Percentiles rank a stretch among this genome's conserved stretches.
Conservation (phyloP, 169 alveolate species). For the Plasmodium relictum region DNA sequence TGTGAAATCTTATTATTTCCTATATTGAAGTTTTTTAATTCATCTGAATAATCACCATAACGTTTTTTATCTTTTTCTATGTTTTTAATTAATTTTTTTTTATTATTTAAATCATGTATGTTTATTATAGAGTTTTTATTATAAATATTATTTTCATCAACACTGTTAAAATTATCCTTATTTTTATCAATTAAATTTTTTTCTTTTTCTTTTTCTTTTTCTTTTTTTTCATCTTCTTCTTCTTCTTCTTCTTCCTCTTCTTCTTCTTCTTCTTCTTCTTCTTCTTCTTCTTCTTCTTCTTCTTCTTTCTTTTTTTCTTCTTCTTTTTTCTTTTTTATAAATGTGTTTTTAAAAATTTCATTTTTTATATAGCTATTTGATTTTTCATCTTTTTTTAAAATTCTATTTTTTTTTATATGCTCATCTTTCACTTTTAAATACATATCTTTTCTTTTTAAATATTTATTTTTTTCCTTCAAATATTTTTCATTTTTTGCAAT, state of each 20-base stretch:
- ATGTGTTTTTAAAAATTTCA: neutral
- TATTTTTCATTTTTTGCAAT: constrained; percentile 20
- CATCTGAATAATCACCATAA: neutral
- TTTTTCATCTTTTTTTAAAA: neutral
- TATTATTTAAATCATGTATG: neutral
- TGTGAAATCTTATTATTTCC: neutral
- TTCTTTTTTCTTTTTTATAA: neutral
- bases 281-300: neutral
- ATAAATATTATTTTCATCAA: neutral
- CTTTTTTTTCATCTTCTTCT: neutral
- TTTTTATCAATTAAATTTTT: neutral
- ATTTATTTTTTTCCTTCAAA: constrained; percentile 39
- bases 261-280: neutral
- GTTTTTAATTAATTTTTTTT: neutral
- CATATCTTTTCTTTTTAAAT: constrained; percentile 48
- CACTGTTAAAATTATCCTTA: neutral
- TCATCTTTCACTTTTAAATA: constrained; percentile 52
- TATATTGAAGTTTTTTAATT: constrained; percentile 5
- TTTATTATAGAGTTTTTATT: neutral
- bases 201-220: neutral
- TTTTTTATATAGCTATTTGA: too few species aligned
- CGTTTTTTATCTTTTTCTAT: neutral
- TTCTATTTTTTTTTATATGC: neutral
- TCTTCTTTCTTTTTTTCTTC: neutral
- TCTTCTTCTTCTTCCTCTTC: too few species aligned